Evolutionary conservation across 1,284 basidiomycete species (phyloP).

Genomic region (Phylloporus sp.): DNA sequence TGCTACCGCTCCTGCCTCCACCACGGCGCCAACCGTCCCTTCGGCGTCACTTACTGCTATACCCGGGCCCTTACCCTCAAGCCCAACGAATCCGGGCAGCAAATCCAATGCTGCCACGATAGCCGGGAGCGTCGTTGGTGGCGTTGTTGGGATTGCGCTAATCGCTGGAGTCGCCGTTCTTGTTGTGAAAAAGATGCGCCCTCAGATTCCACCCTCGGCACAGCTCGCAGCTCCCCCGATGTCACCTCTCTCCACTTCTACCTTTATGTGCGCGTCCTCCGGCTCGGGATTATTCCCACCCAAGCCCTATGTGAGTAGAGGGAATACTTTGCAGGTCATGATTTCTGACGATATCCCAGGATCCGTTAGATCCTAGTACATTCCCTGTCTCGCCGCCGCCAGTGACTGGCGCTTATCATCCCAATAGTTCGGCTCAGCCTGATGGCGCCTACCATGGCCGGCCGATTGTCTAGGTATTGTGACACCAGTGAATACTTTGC

Average conservation of each 20-base stretch:
- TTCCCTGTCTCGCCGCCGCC: not conserved
- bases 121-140: constrained; percentile 45
- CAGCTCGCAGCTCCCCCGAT: too few relatives aligned
- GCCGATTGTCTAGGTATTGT: too few relatives aligned
- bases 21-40: not conserved
- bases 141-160: constrained; percentile 34
- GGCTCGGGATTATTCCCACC: constrained; percentile 29
- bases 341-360: too few relatives aligned
- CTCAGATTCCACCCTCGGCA: too few relatives aligned
- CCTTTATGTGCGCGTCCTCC: not conserved
- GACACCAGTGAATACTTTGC: too few relatives aligned
- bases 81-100: not conserved
- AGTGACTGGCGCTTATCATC: too few relatives aligned
- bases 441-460: too few relatives aligned
- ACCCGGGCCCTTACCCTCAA: not conserved
- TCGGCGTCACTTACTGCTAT: not conserved
- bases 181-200: constrained; percentile 28
- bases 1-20: not conserved
- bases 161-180: constrained; percentile 31
- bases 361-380: too few relatives aligned
- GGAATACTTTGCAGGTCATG: too few relatives aligned
- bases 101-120: constrained; percentile 27
- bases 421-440: too few relatives aligned
- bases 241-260: too few relatives aligned
- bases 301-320: constrained; percentile 14